Evolutionary conservation across 768 basidiomycete species (phyloP).

Genomic region (Macrolepiota fuliginosa): DNA sequence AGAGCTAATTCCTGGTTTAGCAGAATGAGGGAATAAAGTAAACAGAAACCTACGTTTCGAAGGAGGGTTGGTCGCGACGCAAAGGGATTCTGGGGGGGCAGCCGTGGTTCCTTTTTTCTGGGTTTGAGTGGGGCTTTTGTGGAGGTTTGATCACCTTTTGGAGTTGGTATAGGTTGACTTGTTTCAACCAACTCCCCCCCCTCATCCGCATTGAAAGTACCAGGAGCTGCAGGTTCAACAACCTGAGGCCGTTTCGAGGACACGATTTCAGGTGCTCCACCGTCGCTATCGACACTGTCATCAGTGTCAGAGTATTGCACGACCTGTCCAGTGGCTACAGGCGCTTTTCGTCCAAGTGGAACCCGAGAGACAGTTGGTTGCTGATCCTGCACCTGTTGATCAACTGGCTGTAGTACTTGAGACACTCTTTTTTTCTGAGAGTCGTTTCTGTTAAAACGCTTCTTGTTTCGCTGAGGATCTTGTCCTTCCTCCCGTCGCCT

Average conservation of each 20-base stretch:
- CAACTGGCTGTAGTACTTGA: neutral
- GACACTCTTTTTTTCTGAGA: neutral
- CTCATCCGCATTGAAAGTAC: neutral
- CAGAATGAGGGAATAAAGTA: neutral
- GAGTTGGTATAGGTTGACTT: neutral
- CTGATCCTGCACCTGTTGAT: neutral
- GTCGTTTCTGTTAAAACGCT: neutral
- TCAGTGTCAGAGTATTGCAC: constrained; percentile 21
- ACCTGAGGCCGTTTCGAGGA: constrained; percentile 45
- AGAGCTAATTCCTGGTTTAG: constrained; percentile 45
- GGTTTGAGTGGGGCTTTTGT: constrained; percentile 30
- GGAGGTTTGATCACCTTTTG: constrained; percentile 16
- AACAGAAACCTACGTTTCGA: constrained; percentile 60
- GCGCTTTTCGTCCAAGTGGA: neutral
- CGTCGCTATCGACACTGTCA: constrained; percentile 31
- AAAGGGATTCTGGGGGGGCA: constrained; percentile 60
- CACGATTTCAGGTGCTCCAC: constrained; percentile 52
- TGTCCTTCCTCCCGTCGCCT: constrained; percentile 33
- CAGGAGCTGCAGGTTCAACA: neutral
- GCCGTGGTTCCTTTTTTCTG: constrained; percentile 27
- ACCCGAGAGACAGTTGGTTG: neutral
- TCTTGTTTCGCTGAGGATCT: neutral
- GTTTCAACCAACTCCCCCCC: neutral
- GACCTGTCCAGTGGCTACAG: neutral
- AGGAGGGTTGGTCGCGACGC: constrained; percentile 67